Base-by-base conservation (phyloP, 495 filamentous ascomycete species). In the Lineolata rhizophorae region DNA sequence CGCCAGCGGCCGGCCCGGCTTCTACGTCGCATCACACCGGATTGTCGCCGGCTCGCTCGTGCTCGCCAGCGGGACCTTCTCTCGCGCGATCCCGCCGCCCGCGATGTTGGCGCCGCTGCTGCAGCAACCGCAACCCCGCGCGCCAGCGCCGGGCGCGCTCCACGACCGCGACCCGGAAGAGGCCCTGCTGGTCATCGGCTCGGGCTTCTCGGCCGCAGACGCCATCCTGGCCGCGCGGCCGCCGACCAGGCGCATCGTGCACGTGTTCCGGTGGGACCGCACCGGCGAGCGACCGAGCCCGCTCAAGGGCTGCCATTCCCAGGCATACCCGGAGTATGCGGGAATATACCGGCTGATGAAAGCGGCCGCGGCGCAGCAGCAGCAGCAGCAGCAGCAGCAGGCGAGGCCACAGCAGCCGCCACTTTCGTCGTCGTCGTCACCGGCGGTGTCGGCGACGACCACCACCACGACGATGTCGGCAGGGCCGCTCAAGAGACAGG, bases 251-350 rank as follows among this genome's bases (percentile, higher is more conserved):
- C 63, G 62, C 36, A 64, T 76, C 24, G 35, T 75, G 4, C 71
- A 76, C 42, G 40, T 70, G 17, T 76, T 64, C 45, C 67, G 62
- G 43, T 76, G 71, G 71, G 54, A 32, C 9, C 8, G 67, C 12
- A n/a, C n/a, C n/a, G n/a, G n/a, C n/a, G 45, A 57, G 4, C 56
- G 60, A 17, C 67, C 67, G 0, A 70, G 65, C 0, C 70, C 70
- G 0, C 46, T 75, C 13, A 60, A 62, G 5, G 60, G 60, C 15
- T 76, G 71, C 27, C 71, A 76, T 47, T 58, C 65, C 24, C 55
- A 64, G 12, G 71, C 69, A 21, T 76, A 76, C 40, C 71, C 71
- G 0, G 71, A 76, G 34, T 74, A 76, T 42, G 67, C 71, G 0
- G 53, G 58, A 26, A 54, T 76, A 6, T 75, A 76, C 39, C 56